Evolutionary conservation across 176 grass and related monocot species (phyloP).

Genomic region (Triticum urartu): DNA sequence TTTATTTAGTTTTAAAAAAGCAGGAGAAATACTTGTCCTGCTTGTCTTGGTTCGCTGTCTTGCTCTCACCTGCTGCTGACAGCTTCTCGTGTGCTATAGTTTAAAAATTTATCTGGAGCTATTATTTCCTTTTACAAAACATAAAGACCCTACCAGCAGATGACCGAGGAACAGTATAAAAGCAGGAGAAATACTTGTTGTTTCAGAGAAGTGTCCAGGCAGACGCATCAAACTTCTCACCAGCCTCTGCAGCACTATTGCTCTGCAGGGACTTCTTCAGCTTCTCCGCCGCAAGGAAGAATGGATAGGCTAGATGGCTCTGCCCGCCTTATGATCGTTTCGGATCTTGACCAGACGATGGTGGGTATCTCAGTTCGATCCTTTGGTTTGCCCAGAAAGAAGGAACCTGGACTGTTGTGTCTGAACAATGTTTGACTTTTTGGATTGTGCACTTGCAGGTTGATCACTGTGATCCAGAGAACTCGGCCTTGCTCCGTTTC

Average conservation of each 20-base stretch:
- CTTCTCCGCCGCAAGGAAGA: not conserved
- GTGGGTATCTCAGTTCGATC: not conserved
- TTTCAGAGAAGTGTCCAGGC: conserved; percentile 18
- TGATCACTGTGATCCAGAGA: conserved; percentile 70
- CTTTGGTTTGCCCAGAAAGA: not conserved
- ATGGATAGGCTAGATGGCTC: conserved; percentile 69
- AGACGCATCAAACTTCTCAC: not conserved
- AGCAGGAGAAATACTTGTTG: not conserved
- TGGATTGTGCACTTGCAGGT: conserved; percentile 43
- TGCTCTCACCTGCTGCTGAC: not conserved
- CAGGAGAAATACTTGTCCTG: not conserved
- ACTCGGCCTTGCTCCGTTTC: conserved; percentile 75
- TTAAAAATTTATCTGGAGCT: not conserved
- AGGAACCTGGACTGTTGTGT: not conserved
- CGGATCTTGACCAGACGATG: conserved; percentile 91
- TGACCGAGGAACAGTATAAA: conserved; percentile 14
- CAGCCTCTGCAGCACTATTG: not conserved
- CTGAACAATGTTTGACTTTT: not conserved
- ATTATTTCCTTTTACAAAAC: not conserved
- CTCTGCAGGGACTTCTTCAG: conserved; percentile 14
- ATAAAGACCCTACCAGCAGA: not conserved
- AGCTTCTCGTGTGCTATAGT: not conserved
- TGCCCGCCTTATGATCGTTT: conserved; percentile 79
- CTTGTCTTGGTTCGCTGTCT: not conserved
- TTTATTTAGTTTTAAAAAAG: not conserved